Conservation (phyloP, 768 basidiomycete species). For the Lanmaoa rubissima region DNA sequence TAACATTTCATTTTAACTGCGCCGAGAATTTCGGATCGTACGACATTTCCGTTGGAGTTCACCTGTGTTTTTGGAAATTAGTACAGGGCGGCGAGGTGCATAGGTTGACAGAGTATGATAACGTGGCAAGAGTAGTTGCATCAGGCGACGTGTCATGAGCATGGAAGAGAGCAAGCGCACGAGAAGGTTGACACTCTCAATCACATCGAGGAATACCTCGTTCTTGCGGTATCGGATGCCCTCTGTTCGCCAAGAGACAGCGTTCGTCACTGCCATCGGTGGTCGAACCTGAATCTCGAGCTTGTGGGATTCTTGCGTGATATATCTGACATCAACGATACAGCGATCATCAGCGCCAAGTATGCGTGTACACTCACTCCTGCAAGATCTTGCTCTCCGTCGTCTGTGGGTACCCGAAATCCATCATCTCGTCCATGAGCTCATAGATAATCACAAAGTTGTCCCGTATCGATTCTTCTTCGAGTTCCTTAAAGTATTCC, state of each 20-base stretch:
- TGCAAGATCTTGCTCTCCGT: slow-evolving; percentile 99
- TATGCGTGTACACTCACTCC: slow-evolving; percentile 54
- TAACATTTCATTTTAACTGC: slow-evolving; percentile 99
- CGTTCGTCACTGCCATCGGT: slow-evolving; percentile 96
- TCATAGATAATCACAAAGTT: slow-evolving; percentile 99
- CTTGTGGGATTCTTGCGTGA: slow-evolving; percentile 98
- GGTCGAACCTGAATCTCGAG: slow-evolving; percentile 90
- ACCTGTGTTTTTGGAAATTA: slow-evolving; percentile 51
- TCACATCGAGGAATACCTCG: slow-evolving; percentile 97
- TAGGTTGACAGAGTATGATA: not conserved
- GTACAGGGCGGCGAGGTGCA: no score
- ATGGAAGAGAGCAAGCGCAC: slow-evolving; percentile 44
- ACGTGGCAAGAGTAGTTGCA: not conserved
- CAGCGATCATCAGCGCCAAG: not conserved
- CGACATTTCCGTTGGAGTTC: slow-evolving; percentile 95
- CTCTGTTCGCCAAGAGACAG: slow-evolving; percentile 97
- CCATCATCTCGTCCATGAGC: slow-evolving; percentile 99
- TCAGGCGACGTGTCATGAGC: not conserved
- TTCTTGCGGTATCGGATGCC: slow-evolving; percentile 98
- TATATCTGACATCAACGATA: slow-evolving; percentile 57
- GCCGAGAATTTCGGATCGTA: slow-evolving; percentile 96
- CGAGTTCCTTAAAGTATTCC: slow-evolving; percentile 99
- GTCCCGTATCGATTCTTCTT: slow-evolving; percentile 98
- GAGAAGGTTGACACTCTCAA: slow-evolving; percentile 95
- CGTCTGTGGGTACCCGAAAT: slow-evolving; percentile 98